These are phyloP conservation scores for Auriscalpium vulgare DNA, from an alignment of 768 basidiomycete species.

Conservation along the genomic window DNA sequence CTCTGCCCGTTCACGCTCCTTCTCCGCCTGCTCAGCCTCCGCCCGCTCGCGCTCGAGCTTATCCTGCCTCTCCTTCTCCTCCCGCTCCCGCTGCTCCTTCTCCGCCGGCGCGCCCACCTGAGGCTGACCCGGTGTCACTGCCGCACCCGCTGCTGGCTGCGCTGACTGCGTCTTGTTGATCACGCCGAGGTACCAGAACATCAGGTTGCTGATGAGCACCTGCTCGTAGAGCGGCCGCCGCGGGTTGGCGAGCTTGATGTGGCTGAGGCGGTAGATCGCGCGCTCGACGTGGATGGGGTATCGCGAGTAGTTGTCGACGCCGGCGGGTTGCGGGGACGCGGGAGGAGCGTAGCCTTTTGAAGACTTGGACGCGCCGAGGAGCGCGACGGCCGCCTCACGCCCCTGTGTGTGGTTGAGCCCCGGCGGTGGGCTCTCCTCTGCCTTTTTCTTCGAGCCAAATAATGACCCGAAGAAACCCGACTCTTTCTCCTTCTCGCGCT, in stretches of 20 bases:
- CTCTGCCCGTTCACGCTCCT: slow-evolving; percentile 32
- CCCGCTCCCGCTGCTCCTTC: slow-evolving; percentile 17
- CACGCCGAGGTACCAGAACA: slow-evolving; percentile 99
- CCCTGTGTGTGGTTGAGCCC: slow-evolving; percentile 40
- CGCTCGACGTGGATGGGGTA: slow-evolving; percentile 99
- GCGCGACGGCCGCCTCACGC: slow-evolving; percentile 79
- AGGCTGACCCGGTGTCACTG: slow-evolving; percentile 19
- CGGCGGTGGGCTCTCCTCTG: slow-evolving; percentile 51
- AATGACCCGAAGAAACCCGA: slow-evolving; percentile 86
- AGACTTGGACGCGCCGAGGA: slow-evolving; percentile 78
- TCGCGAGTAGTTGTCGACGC: slow-evolving; percentile 47
- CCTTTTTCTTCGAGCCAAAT: slow-evolving; percentile 84
- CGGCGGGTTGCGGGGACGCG: slow-evolving; percentile 45
- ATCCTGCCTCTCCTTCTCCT: slow-evolving; percentile 35
- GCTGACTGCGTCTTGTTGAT: slow-evolving; percentile 83
- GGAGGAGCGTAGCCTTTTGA: slow-evolving; percentile 59
- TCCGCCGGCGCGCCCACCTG: slow-evolving; percentile 6
- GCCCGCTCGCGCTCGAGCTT: slow-evolving; percentile 30
- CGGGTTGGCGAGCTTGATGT: slow-evolving; percentile 98
- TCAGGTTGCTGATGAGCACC: slow-evolving; percentile 84
- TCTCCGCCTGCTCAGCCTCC: slow-evolving; percentile 22
- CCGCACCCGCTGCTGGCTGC: slow-evolving; percentile 23
- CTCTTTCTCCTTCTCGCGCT: slow-evolving; percentile 64
- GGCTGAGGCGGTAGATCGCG: slow-evolving; percentile 93
- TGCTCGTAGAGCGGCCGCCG: slow-evolving; percentile 95